Conservation (phyloP, 148 eudicot genomes). For the Chenopodium suecicum region DNA sequence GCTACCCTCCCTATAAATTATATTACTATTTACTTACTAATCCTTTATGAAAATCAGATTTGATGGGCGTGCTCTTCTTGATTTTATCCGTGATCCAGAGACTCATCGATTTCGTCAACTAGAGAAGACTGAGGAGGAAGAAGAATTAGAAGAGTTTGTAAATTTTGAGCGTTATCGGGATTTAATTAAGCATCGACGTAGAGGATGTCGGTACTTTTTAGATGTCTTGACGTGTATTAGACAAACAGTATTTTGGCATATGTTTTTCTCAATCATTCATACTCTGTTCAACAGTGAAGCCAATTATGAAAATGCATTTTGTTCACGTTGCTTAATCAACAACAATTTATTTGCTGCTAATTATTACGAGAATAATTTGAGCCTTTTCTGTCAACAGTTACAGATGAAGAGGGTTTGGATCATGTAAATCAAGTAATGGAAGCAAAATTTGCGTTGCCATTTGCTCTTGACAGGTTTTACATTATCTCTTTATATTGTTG, state of each 20-base stretch:
- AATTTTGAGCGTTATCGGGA: conserved; percentile 99
- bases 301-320: conserved; percentile 24
- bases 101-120: conserved; percentile 59
- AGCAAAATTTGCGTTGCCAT: conserved; percentile 70
- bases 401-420: conserved; percentile 87
- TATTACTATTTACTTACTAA: conserved; percentile 8
- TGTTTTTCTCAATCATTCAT: background rate
- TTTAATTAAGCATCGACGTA: conserved; percentile 99
- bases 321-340: conserved; percentile 12
- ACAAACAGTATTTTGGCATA: conserved; percentile 23
- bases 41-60: conserved; percentile 49
- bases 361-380: conserved; percentile 34
- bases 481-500: conserved; percentile 12
- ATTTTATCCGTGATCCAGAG: conserved; percentile 88
- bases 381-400: conserved; percentile 56
- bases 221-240: conserved; percentile 43
- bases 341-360: conserved; percentile 10
- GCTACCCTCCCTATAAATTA: background rate
- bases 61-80: conserved; percentile 99
- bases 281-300: conserved; percentile 19
- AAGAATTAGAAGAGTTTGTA: conserved; percentile 98
- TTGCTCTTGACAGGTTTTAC: conserved; percentile 69
- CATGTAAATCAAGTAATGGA: conserved; percentile 93
- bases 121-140: conserved; percentile 91
- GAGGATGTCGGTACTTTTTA: conserved; percentile 99